phyloP scores from a whole-genome alignment of 805 yeast species.

The Candida taoyuanica region DNA sequence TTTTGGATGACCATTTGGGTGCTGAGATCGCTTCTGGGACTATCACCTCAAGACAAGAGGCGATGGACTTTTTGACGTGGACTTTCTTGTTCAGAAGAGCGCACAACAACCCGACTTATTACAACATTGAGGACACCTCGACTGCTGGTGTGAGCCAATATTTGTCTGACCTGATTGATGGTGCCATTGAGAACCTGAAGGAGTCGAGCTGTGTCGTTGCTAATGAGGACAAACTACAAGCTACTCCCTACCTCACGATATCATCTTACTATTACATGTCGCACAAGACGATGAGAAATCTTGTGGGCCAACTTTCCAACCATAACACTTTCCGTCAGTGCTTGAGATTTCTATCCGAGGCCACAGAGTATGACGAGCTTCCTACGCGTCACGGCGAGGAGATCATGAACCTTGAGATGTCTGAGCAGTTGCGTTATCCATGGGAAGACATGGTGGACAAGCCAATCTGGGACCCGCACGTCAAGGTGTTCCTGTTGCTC shows the following conservation, averaged over 20 bases:
- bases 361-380: slow-evolving; percentile 86
- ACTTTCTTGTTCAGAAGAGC: slow-evolving; percentile 90
- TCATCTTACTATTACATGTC: slow-evolving; percentile 91
- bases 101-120: slow-evolving; percentile 88
- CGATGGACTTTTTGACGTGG: slow-evolving; percentile 92
- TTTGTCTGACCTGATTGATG: slow-evolving; percentile 66
- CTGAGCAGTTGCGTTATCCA: slow-evolving; percentile 50
- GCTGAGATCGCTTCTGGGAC: slow-evolving; percentile 97
- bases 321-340: slow-evolving; percentile 53
- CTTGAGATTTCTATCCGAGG: slow-evolving; percentile 86
- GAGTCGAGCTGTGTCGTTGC: slow-evolving; percentile 67
- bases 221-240: slow-evolving; percentile 40
- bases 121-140: slow-evolving; percentile 78
- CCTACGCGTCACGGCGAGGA: slow-evolving; percentile 57
- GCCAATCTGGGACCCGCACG: slow-evolving; percentile 69
- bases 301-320: slow-evolving; percentile 48
- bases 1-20: slow-evolving; percentile 84
- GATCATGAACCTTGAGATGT: slow-evolving; percentile 83
- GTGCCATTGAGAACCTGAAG: slow-evolving; percentile 57
- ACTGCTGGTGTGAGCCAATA: slow-evolving; percentile 73
- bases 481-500: slow-evolving; percentile 77
- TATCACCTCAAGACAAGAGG: slow-evolving; percentile 90
- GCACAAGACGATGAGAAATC: slow-evolving; percentile 76
- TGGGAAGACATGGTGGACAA: slow-evolving; percentile 76
- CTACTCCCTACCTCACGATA: slow-evolving; percentile 81